Evolutionary conservation across 2,329 filamentous ascomycete genomes (phyloP), one percentile per base, ranked within the genome.

Genomic region (Cordyceps tenuipes): DNA sequence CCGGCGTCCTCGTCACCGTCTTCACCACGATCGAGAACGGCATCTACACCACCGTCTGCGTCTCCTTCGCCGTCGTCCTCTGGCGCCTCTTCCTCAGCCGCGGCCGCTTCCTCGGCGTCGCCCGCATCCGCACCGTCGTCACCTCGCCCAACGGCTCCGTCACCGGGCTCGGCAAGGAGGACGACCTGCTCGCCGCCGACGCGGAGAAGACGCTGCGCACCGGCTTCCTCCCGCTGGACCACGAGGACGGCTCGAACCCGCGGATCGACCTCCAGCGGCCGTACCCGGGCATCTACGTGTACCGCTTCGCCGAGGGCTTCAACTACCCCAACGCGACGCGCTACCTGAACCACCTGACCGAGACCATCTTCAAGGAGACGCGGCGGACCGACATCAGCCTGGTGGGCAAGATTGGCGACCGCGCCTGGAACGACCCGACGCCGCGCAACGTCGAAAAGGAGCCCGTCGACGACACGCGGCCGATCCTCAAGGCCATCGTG

Each of bases 251-350:
- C 34, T 91, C 90, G 1, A 97, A 97, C 71, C 93, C 93, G 0
- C 81, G 87, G 29, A 80, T 97, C 51, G 81, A 88, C 12, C 79
- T 96, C n/a, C 80, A 89, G 63, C 84, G 84, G 59, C 92, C 94
- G 0, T 90, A 94, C 68, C 93, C 93, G 0, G 94, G 94, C 57
- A 82, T 99, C 65, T 96, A 97, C 75, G 96, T 97, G 69, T 97
- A 96, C 77, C 86, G 93, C 49, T 97, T 96, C 73, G 86, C 89
- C 0, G 93, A 97, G 75, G 90, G 92, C 48, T 96, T 96, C 80
- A 96, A 94, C 75, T 99, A 97, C 68, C 91, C 93, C 62, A 99
- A 96, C 67, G 91, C 91, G 21, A 90, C 90, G 68, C 87, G 90
- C 70, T 91, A 95, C 64, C 83, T 96, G 60, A 91, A 97, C 68